Percentiles rank a stretch among this genome's conserved stretches.
These are phyloP conservation scores for Acephala macrosclerotiorum DNA, from an alignment of 2,329 filamentous ascomycete species.

Conservation along the genomic window DNA sequence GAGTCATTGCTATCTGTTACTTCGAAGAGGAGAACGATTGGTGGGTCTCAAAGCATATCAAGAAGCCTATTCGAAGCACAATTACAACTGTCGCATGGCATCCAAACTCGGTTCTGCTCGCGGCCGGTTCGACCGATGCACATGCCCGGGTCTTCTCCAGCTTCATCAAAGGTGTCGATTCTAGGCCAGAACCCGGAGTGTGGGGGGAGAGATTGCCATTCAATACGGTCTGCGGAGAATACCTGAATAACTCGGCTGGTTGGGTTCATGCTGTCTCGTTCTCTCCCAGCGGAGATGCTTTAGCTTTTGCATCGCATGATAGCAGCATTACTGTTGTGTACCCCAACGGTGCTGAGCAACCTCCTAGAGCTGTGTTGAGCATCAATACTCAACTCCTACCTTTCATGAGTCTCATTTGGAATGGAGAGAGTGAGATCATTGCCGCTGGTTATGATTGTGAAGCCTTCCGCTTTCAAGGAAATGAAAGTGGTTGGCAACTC, in stretches of 20 bases:
- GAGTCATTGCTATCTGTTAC: constrained; percentile 96
- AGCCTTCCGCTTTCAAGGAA: constrained; percentile 87
- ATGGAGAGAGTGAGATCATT: constrained; percentile 88
- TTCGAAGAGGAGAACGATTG: constrained; percentile 99
- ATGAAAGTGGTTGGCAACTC: constrained; percentile 82
- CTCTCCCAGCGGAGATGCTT: constrained; percentile 88
- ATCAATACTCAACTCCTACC: constrained; percentile 90
- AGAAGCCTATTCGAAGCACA: constrained; percentile 98
- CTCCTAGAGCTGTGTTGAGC: constrained; percentile 88
- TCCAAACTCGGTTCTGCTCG: constrained; percentile 94
- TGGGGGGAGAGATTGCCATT: constrained; percentile 98
- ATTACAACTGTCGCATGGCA: constrained; percentile 97
- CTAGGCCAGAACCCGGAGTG: constrained; percentile 81
- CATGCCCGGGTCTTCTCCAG: constrained; percentile 94
- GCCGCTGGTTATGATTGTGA: constrained; percentile 92
- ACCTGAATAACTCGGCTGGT: constrained; percentile 91
- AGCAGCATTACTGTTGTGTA: constrained; percentile 98
- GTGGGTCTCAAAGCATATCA: constrained; percentile 99
- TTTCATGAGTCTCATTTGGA: constrained; percentile 94
- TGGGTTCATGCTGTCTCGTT: constrained; percentile 97
- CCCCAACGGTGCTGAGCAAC: constrained; percentile 87
- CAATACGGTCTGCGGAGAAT: constrained; percentile 98
- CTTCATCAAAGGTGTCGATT: constrained; percentile 95
- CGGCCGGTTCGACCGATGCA: constrained; percentile 95
- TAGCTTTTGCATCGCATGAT: constrained; percentile 94